Base-by-base conservation (phyloP, 2,329 filamentous ascomycete genomes). In the Arthrobotrys musiformis region DNA sequence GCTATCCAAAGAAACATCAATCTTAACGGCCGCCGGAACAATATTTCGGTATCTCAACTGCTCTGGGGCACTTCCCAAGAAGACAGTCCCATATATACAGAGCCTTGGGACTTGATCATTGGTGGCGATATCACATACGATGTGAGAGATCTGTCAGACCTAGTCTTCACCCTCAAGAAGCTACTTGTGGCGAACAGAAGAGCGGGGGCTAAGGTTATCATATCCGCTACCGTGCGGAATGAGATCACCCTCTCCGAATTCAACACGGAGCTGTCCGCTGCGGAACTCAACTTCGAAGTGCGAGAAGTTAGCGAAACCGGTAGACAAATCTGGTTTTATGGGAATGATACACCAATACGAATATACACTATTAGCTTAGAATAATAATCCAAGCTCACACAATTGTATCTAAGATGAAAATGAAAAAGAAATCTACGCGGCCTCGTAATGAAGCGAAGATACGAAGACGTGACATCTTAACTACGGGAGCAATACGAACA, bases 61-160 rank as follows among this genome's bases (percentile, higher is more conserved):
- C 40, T 77, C 1, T 77, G 73, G 73, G 73, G 73, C 9, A 17
- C n/a, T 2, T 61, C n/a, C 28, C 85, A 82, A 62, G 83, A 81
- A 61, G 82, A 62, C 11, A 73, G 67, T 28, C 70, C 67, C 19
- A 86, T 86, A 79, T 84, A 84, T 19, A 85, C 85, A 17, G 81
- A 81, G 3, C 80, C 82, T 1, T 82, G 89, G 50, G 90, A 94
- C 82, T 83, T 92, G 3, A 87, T 94, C 1, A 83, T 94, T 28
- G 92, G 91, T 2, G 91, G 92, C 35, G 92, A 94, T 82, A 88
- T 94, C 83, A 94, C 91, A 0, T 94, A 94, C 82, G 91, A 94
- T 81, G 86, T 85, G 76, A 85, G 85, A 37, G 86, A 88, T 46
- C 89, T 92, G 60, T 88, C 89, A 0, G 85, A 88, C 0, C 85